A percentile compares a stretch with the other conserved stretches of the same genome.
Conservation (phyloP, 768 basidiomycete species). For the Filobasidium wieringae region DNA sequence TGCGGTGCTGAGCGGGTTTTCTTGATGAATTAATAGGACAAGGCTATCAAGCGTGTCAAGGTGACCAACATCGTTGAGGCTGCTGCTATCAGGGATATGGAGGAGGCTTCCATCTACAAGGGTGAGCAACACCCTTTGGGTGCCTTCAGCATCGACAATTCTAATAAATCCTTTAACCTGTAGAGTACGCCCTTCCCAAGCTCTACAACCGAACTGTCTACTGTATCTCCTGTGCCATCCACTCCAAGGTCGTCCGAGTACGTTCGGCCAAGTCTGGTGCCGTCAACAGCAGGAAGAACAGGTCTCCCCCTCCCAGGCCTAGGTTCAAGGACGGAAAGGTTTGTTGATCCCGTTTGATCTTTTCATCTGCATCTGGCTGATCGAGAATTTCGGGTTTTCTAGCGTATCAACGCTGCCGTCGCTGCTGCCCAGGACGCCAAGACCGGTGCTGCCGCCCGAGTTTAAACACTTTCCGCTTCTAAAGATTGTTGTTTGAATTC, state of each 20-base stretch:
- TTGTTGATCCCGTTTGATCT: slow-evolving; percentile 11
- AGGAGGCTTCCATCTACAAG: slow-evolving; percentile 83
- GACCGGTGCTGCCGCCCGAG: slow-evolving; percentile 25
- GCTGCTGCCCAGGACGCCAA: slow-evolving; percentile 65
- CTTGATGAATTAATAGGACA: slow-evolving; percentile 52
- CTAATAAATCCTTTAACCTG: not conserved
- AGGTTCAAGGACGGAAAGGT: slow-evolving; percentile 62
- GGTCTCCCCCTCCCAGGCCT: slow-evolving; percentile 87
- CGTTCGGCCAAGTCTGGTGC: slow-evolving; percentile 87
- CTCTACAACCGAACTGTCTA: slow-evolving; percentile 97
- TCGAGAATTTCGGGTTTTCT: not conserved
- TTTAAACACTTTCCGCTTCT: not conserved
- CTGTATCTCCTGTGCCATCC: slow-evolving; percentile 98
- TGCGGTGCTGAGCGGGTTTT: not conserved
- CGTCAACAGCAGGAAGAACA: slow-evolving; percentile 52
- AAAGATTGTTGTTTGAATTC: no score
- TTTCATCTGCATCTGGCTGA: slow-evolving; percentile 3
- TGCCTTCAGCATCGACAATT: slow-evolving; percentile 12
- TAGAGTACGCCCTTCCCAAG: slow-evolving; percentile 93
- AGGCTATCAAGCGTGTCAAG: slow-evolving; percentile 98
- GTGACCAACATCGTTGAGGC: slow-evolving; percentile 99
- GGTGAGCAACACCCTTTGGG: slow-evolving; percentile 45
- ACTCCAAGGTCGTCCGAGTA: slow-evolving; percentile 98
- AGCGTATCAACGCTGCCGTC: slow-evolving; percentile 93
- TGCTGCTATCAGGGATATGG: slow-evolving; percentile 93